These are phyloP conservation scores for Camelina sativa DNA, from an alignment of 345 rosid genomes.

Conservation along the genomic window DNA sequence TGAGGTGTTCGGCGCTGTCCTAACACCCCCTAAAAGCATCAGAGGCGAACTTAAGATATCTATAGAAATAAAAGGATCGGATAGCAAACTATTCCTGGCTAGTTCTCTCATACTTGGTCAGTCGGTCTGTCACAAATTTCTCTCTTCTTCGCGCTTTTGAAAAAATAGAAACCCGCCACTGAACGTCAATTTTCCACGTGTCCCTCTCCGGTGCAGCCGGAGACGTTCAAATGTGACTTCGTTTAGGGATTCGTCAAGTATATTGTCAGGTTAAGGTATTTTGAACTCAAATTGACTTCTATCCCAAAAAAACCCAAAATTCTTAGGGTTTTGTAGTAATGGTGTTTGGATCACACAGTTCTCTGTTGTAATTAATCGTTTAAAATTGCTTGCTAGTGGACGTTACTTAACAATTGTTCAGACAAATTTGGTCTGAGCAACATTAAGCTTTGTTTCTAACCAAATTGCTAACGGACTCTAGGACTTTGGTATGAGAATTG, in stretches of 20 bases:
- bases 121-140: background rate
- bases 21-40: background rate
- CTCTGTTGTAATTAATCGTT: background rate
- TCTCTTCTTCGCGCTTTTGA: slow-evolving; percentile 6
- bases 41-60: background rate
- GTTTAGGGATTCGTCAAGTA: background rate
- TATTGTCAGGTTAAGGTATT: background rate
- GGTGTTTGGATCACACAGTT: background rate
- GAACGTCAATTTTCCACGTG: slow-evolving; percentile 19
- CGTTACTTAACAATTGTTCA: slow-evolving; percentile 6
- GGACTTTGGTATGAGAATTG: background rate
- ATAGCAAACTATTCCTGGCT: background rate
- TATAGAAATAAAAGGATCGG: background rate
- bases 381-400: background rate
- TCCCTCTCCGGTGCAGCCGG: background rate
- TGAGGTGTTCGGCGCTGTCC: too few species aligned
- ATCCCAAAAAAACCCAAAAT: background rate
- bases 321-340: background rate
- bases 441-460: background rate
- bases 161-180: slow-evolving; percentile 23
- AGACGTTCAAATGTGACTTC: background rate
- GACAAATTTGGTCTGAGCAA: background rate
- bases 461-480: background rate
- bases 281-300: background rate
- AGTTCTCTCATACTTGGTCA: background rate